These are phyloP conservation scores for Saccharomycopsis javanensis DNA, from an alignment of 805 yeast genomes.

Conservation along the genomic window DNA sequence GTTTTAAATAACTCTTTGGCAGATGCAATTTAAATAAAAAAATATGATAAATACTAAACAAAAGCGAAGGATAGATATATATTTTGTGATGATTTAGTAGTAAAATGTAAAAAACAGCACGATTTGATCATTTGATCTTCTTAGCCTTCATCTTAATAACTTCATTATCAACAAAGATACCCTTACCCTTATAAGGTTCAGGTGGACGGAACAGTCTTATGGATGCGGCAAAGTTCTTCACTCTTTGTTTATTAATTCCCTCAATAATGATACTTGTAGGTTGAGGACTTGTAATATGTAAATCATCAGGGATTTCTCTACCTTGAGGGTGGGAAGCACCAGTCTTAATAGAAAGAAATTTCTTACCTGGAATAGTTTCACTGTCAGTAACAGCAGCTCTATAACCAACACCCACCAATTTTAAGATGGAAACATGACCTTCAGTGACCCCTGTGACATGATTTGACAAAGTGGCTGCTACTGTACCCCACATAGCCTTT, in stretches of 20 bases:
- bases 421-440: conserved; percentile 81
- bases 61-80: not conserved
- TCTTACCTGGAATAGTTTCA: conserved; percentile 27
- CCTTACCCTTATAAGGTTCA: conserved; percentile 98
- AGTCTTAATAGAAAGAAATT: conserved; percentile 65
- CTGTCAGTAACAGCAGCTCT: conserved; percentile 67
- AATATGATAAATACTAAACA: not conserved
- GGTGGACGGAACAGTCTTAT: conserved; percentile 86
- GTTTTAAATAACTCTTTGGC: not conserved
- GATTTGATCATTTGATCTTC: conserved; percentile 63
- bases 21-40: not conserved
- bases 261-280: conserved; percentile 81
- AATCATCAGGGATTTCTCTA: conserved; percentile 64
- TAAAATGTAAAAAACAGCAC: too few species aligned
- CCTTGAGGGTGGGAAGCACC: conserved; percentile 82
- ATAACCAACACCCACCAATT: conserved; percentile 94
- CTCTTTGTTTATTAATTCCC: conserved; percentile 82
- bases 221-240: conserved; percentile 79
- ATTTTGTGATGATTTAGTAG: not conserved
- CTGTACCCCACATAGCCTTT: conserved; percentile 91
- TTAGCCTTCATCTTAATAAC: conserved; percentile 83
- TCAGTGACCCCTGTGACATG: conserved; percentile 82
- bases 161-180: conserved; percentile 86
- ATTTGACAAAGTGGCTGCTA: conserved; percentile 68
- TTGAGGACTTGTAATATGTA: conserved; percentile 66